Base-by-base conservation (phyloP, 495 filamentous ascomycete genomes). In the Aspergillus egyptiacus region DNA sequence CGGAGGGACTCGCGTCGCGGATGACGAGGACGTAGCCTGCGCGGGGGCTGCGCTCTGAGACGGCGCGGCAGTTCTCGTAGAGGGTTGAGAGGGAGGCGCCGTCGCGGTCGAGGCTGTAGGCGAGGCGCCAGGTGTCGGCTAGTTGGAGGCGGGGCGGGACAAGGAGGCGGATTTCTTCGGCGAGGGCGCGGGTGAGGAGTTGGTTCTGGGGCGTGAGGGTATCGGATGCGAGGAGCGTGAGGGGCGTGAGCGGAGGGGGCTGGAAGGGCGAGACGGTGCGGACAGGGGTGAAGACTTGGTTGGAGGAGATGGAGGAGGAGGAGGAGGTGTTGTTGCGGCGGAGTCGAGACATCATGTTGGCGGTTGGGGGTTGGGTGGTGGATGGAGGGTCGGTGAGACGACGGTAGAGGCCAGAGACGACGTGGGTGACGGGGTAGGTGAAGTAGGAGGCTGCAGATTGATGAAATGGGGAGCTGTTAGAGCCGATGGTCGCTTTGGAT, bases 111-210 rank as follows among this genome's bases (percentile, higher is more conserved):
- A 98, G 76, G 52, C 86, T 91, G 69, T 96, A 98, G 20, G 81
- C 78, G 15, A 97, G 68, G 24, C 74, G 72, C 93, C 93, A 98
- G 51, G 82, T 82, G 51, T 97, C 90, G 49, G 82, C 80, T 11
- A 98, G 78, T 65, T 95, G 87, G 45, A 96, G 68, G 17, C 91
- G 77, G 40, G 91, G 74, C 1, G 93, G 93, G 8, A 98, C 74
- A 41, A 97, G 82, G 17, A 93, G 78, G 28, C 94, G 79, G 48
- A 98, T 95, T 69, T 98, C 93, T 68, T 98, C 94, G 2, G 93
- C 93, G 10, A 98, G 69, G 6, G 81, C 74, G 39, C 73, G 74
- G 6, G 78, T 82, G 24, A 97, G 75, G 38, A 95, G 70, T 33
- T 72, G 68, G 33, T 70, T 66, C 32, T 69, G 63, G 43, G 63